These are phyloP conservation scores for Tetradesmus obliquus DNA, from an alignment of 139 green algal species.

Conservation along the genomic window DNA sequence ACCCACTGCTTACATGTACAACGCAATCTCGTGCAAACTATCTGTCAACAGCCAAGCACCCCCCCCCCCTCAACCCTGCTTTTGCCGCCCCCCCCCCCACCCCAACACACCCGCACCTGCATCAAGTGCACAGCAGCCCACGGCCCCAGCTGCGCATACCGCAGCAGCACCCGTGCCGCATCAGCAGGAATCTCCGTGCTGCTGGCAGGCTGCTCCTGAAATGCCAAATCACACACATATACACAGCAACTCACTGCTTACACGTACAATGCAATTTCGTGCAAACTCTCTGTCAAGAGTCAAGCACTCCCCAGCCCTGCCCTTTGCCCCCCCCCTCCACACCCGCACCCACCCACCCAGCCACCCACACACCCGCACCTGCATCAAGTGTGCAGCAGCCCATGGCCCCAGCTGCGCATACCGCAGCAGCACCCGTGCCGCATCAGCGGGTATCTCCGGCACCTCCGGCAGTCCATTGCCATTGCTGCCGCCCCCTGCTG, in stretches of 20 bases:
- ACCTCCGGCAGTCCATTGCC: background rate
- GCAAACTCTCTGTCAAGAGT: background rate
- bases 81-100: too few relatives aligned
- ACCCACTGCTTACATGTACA: too few relatives aligned
- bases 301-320: background rate
- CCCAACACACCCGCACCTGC: too few relatives aligned
- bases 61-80: too few relatives aligned
- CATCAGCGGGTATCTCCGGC: slow-evolving; percentile 8
- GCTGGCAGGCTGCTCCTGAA: too few relatives aligned
- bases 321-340: background rate
- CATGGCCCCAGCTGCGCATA: slow-evolving; percentile 12
- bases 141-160: background rate
- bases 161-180: background rate
- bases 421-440: background rate
- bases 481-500: background rate
- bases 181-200: slow-evolving; percentile 12
- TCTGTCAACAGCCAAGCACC: too few relatives aligned
- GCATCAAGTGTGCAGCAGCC: slow-evolving; percentile 37
- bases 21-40: too few relatives aligned
- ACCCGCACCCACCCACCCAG: background rate
- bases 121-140: slow-evolving; percentile 20
- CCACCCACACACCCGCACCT: background rate
- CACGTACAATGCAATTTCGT: too few relatives aligned
- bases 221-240: background rate
- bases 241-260: background rate